These are phyloP conservation scores for Phaeosphaeria sp. DNA, from an alignment of 2,329 filamentous ascomycete genomes.

Conservation along the genomic window DNA sequence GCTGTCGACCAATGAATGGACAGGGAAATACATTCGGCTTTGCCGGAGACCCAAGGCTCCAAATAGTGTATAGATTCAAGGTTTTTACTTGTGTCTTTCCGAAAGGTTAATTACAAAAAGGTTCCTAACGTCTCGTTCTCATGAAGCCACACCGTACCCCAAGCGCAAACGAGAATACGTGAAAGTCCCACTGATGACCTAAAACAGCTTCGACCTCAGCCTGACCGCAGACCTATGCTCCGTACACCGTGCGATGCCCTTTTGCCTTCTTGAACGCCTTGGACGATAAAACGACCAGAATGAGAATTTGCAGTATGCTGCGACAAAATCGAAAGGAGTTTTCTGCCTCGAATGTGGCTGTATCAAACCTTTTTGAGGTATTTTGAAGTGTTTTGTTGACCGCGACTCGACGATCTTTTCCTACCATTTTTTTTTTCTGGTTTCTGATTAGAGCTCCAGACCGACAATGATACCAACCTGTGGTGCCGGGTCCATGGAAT, in stretches of 20 bases:
- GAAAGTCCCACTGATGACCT: background rate
- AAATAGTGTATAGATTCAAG: conserved; percentile 28
- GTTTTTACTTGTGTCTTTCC: conserved; percentile 18
- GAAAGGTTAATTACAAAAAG: conserved; percentile 23
- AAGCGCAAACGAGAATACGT: background rate
- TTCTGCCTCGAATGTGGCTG: background rate
- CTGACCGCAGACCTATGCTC: conserved; percentile 1
- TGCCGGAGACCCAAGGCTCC: conserved; percentile 23
- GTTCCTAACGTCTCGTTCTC: conserved; percentile 1
- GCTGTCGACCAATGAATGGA: background rate
- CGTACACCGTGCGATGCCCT: conserved; percentile 13
- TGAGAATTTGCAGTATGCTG: conserved; percentile 4
- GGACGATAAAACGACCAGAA: conserved; percentile 9
- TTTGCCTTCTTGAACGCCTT: conserved; percentile 12
- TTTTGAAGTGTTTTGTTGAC: conserved; percentile 13
- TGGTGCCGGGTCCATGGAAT: conserved; percentile 4
- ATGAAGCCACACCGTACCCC: background rate
- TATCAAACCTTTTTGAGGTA: conserved; percentile 16
- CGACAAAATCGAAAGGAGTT: conserved; percentile 2
- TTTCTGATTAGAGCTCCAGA: conserved; percentile 27
- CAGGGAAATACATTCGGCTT: background rate
- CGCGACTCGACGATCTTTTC: conserved; percentile 22
- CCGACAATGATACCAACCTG: conserved; percentile 24
- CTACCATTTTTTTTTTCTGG: conserved; percentile 34
- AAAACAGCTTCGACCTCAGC: background rate